Conservation (phyloP, 2,329 filamentous ascomycete genomes). For the Teratosphaeriaceae sp. region DNA sequence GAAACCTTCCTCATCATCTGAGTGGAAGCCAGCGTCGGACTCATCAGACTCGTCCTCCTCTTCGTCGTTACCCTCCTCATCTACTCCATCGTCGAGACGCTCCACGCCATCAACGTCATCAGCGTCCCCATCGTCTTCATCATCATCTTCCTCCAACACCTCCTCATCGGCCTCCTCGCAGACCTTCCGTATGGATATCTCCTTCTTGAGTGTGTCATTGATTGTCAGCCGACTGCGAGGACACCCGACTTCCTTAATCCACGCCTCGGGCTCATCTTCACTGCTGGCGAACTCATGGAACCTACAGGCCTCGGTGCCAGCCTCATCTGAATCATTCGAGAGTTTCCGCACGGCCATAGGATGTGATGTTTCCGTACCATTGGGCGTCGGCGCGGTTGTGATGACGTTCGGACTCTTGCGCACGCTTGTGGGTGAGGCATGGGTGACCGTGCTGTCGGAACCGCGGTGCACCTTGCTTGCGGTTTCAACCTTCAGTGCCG, state of each 20-base stretch:
- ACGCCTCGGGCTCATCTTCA: slow-evolving; percentile 76
- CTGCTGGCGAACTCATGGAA: slow-evolving; percentile 94
- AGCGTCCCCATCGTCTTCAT: slow-evolving; percentile 42
- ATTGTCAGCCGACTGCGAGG: slow-evolving; percentile 71
- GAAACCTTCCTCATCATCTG: slow-evolving; percentile 69
- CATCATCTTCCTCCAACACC: too few relatives aligned
- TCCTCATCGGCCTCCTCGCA: slow-evolving; percentile 90
- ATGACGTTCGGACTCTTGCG: slow-evolving; percentile 31
- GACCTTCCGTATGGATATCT: slow-evolving; percentile 78
- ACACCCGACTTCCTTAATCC: slow-evolving; percentile 67
- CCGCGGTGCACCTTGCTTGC: slow-evolving; percentile 35
- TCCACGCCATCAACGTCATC: too few relatives aligned
- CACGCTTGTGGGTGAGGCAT: slow-evolving; percentile 39
- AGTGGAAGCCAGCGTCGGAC: slow-evolving; percentile 66
- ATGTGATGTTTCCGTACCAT: slow-evolving; percentile 4
- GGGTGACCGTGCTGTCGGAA: slow-evolving; percentile 45
- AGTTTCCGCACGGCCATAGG: slow-evolving; percentile 27
- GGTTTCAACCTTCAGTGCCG: slow-evolving; percentile 3
- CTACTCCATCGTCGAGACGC: slow-evolving; percentile 36
- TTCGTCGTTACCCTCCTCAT: slow-evolving; percentile 35
- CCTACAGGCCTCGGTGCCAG: slow-evolving; percentile 48
- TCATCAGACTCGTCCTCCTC: slow-evolving; percentile 23
- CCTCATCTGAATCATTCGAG: slow-evolving; percentile 28
- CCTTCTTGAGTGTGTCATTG: slow-evolving; percentile 81
- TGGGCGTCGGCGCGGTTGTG: slow-evolving; percentile 9